A percentile compares a stretch with the other conserved stretches of the same genome.
Conservation (phyloP, 768 basidiomycete genomes). For the Glaciozyma martinii region DNA sequence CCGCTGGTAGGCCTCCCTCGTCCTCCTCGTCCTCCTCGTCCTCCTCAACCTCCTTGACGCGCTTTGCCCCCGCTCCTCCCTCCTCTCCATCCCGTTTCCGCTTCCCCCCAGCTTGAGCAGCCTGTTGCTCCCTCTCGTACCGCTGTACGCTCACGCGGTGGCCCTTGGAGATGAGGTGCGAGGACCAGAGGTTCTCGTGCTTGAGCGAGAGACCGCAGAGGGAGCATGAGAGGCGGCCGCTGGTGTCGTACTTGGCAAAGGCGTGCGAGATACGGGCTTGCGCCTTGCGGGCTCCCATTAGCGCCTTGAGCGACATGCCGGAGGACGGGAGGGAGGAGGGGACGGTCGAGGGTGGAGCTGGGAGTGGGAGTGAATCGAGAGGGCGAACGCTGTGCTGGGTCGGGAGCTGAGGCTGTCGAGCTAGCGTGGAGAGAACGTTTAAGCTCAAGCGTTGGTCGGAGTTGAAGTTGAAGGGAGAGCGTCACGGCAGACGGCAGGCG, state of each 20-base stretch:
- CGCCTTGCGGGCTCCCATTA: constrained; percentile 17
- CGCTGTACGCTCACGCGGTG: constrained; percentile 24
- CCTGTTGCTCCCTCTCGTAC: not conserved
- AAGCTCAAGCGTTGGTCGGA: no score
- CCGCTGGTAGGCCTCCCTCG: not conserved
- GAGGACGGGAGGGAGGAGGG: not conserved
- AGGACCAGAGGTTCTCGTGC: constrained; percentile 11
- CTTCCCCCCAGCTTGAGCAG: not conserved
- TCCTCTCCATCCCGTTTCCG: constrained; percentile 1
- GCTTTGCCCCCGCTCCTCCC: not conserved
- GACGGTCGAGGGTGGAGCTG: not conserved
- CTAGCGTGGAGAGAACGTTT: no score
- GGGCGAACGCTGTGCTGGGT: no score
- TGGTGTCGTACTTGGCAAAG: constrained; percentile 9
- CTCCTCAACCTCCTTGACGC: not conserved
- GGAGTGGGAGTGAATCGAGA: no score
- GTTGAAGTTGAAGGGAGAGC: no score
- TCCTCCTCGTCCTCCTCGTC: not conserved
- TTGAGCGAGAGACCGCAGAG: constrained; percentile 21
- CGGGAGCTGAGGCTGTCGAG: no score
- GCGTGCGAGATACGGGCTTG: constrained; percentile 4
- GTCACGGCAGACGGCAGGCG: no score
- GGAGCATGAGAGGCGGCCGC: constrained; percentile 5
- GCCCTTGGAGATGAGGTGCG: constrained; percentile 22
- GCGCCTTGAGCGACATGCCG: constrained; percentile 16